These are phyloP conservation scores for Angomonas ambiguus DNA, from an alignment of 208 protist genomes.

Conservation along the genomic window DNA sequence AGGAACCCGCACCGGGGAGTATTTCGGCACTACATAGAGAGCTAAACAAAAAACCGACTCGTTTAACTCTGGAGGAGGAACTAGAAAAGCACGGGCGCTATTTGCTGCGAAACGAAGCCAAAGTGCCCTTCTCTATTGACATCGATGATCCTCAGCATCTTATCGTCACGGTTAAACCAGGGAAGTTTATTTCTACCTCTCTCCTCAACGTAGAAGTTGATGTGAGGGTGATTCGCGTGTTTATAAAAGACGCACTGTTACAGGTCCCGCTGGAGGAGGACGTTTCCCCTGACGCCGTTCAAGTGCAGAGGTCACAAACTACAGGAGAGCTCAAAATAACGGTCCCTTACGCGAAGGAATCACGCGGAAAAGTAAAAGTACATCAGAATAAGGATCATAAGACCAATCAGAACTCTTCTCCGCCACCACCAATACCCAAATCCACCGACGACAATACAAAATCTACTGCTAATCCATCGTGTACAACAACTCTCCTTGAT, in stretches of 20 bases:
- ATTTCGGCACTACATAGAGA: constrained; percentile 66
- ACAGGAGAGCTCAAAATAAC: constrained; percentile 83
- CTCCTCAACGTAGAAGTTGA: constrained; percentile 91
- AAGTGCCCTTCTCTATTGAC: constrained; percentile 81
- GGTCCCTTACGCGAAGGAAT: constrained; percentile 59
- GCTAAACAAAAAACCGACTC: constrained; percentile 32
- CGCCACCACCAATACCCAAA: neutral
- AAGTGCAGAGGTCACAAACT: constrained; percentile 69
- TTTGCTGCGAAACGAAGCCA: constrained; percentile 90
- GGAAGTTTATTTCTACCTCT: constrained; percentile 93
- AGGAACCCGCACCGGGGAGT: constrained; percentile 31
- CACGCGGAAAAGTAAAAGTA: neutral
- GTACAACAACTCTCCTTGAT: too few relatives aligned
- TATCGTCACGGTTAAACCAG: constrained; percentile 78
- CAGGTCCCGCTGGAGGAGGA: constrained; percentile 88
- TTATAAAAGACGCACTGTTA: constrained; percentile 92
- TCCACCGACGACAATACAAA: neutral
- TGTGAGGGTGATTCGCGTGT: constrained; percentile 86
- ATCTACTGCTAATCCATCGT: too few relatives aligned
- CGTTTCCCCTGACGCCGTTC: constrained; percentile 48
- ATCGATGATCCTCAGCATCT: constrained; percentile 61
- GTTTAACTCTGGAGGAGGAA: constrained; percentile 83
- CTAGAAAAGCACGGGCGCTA: constrained; percentile 83
- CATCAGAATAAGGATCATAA: neutral
- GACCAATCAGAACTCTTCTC: neutral